Evolutionary conservation across 1,284 basidiomycete species (phyloP).

Genomic region (Pseudozyma tsukubaensis): DNA sequence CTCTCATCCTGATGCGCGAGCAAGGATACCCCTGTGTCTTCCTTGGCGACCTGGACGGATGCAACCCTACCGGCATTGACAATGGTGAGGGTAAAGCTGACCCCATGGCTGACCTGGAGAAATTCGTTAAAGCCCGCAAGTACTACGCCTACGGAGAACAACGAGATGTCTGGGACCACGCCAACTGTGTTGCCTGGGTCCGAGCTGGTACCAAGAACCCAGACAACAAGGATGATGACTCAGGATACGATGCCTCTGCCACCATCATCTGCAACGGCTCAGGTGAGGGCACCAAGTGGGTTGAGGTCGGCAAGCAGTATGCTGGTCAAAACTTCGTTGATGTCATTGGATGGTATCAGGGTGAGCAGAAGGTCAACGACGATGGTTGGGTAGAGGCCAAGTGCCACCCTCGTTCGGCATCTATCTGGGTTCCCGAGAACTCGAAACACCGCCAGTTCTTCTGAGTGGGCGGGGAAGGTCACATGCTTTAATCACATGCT

Average conservation of each 20-base stretch:
- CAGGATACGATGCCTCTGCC: constrained; percentile 53
- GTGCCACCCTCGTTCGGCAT: constrained; percentile 41
- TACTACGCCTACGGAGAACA: constrained; percentile 73
- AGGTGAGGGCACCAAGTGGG: constrained; percentile 49
- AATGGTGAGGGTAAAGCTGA: constrained; percentile 69
- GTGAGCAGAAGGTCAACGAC: constrained; percentile 45
- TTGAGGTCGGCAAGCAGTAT: constrained; percentile 53
- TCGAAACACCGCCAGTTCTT: constrained; percentile 41
- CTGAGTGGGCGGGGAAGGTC: constrained; percentile 1
- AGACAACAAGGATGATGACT: constrained; percentile 15
- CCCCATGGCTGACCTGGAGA: constrained; percentile 65
- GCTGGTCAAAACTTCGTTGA: constrained; percentile 54
- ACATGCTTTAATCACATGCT: not conserved
- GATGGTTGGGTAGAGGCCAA: constrained; percentile 57
- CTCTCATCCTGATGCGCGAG: constrained; percentile 83
- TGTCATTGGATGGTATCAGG: constrained; percentile 56
- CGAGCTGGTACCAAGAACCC: constrained; percentile 34
- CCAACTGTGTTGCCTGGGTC: constrained; percentile 57
- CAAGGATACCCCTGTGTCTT: constrained; percentile 94
- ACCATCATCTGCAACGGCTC: constrained; percentile 58
- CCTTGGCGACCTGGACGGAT: constrained; percentile 84
- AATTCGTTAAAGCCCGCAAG: constrained; percentile 73
- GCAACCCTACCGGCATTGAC: constrained; percentile 50
- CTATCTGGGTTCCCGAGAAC: constrained; percentile 56
- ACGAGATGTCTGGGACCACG: constrained; percentile 66